Base-by-base conservation (phyloP, 352 stramenopile genomes). In the Globisporangium solare region DNA sequence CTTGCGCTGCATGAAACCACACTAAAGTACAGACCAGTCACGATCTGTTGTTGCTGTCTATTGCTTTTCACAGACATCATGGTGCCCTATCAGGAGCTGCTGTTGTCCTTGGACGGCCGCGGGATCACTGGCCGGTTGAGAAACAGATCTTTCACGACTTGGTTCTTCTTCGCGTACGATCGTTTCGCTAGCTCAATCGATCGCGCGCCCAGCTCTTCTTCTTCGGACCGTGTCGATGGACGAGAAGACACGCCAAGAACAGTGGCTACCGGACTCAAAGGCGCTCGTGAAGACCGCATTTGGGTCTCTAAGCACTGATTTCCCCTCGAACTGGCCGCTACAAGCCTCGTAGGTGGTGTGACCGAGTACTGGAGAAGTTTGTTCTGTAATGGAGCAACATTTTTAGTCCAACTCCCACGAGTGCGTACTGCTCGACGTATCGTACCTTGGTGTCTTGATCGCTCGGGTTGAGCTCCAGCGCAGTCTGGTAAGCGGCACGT, bases 301-400 rank as follows among this genome's bases (percentile, higher is more conserved):
- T 46, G 15, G 39, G 15, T 47, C 27, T 64, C 15, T n/a, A 17
- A 6, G 22, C 14, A 46, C 43, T 74, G 63, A 27, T 71, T 73
- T 40, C 22, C 60, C 27, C 4, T 1, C n/a, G 17, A 6, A 7
- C 37, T 27, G 11, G 49, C 2, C 1, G 20, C 13, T n/a, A 17
- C 17, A 12, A 24, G 14, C 18, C 11, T 42, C 10, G 41, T 8
- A 1, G 49, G 49, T 22, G 12, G 35, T 55, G 13, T 24, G 40
- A 73, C 57, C 42, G 74, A 68, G 41, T 87, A 89, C 59, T 89
- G 76, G 20, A 71, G 63, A 10, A 89, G 68, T 58, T 89, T 89
- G 63, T 68, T 86, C 69, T 82, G 21, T 22, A 50, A 31, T n/a
- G 10, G 5, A 18, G n/a, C 27, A 15, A 47, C 17, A 11, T 42